These are phyloP conservation scores for Scutellaria galericulata DNA, from an alignment of 257 asterid species.

Conservation along the genomic window DNA sequence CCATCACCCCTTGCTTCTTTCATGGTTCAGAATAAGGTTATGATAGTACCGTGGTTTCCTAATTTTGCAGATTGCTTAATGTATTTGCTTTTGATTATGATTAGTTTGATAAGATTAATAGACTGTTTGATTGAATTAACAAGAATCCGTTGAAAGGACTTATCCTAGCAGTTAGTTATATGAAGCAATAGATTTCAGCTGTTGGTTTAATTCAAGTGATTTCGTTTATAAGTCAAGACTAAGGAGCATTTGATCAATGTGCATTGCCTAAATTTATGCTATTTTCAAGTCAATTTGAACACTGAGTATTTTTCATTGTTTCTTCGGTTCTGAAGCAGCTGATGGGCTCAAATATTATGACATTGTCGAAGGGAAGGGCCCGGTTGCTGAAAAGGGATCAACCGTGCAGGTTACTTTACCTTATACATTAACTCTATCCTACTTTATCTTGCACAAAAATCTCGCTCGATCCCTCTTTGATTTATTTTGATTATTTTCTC, in stretches of 20 bases:
- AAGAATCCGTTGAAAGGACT: background rate
- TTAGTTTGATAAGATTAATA: background rate
- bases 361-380: constrained; percentile 82
- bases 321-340: constrained; percentile 48
- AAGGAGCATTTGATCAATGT: background rate
- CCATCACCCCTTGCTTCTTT: too few relatives aligned
- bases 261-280: background rate
- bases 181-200: background rate
- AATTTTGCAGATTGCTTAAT: too few relatives aligned
- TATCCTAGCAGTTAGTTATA: background rate
- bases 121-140: background rate
- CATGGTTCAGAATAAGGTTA: too few relatives aligned
- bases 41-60: background rate
- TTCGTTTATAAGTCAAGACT: background rate
- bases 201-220: background rate
- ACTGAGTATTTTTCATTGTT: background rate
- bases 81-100: background rate
- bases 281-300: background rate
- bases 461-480: constrained; percentile 7
- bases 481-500: constrained; percentile 31
- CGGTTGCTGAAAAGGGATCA: constrained; percentile 76
- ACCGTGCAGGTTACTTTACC: constrained; percentile 67
- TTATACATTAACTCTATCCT: background rate
- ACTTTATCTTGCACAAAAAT: background rate
- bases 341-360: constrained; percentile 91